Base-by-base conservation (phyloP, 2,329 filamentous ascomycete species). In the Colletotrichum nymphaeae region DNA sequence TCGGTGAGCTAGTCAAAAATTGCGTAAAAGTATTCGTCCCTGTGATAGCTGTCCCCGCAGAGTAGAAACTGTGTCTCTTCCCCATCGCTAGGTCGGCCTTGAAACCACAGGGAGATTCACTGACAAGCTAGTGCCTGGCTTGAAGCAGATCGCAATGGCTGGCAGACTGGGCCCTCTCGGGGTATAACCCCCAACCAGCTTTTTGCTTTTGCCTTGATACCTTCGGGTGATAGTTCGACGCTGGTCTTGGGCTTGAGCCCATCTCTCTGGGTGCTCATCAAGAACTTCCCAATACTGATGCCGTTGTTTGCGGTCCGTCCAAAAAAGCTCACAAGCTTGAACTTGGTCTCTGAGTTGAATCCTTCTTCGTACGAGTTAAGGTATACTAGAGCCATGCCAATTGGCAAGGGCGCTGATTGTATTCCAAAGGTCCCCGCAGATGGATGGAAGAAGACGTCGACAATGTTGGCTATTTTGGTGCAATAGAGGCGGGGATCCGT, bases 381-480 rank as follows among this genome's bases (percentile, higher is more conserved):
- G 52, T 76, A 76, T 1, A 67, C 63, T 14, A 76, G 28, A 1
- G 75, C 60, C 57, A 75, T 74, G 63, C 74, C 71, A 1, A 75
- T 67, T 22, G 76, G 75, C 8, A 76, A 69, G 11, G 75, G 68
- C 16, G 75, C 64, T 5, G 63, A 68, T 22, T 67, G 63, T 12
- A 74, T 64, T 2, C 73, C 74, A 11, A 74, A 76, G 0, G 56
- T 67, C 3, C 76, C 76, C 7, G 73, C 73, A 2, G 62, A 46
- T 2, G 73, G 70, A 16, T 71, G 68, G 49, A 76, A 67, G 35
- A 76, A 74, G 8, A 75, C 42, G 16, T 70, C 73, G 37, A 75
- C 49, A 14, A 71, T 57, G 56, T 74, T 56, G 37, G 73, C 73
- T 32, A 76, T 75, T 37, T 69, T 68, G n/a, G 63, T 26, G 59